Evolutionary conservation across 768 basidiomycete species (phyloP).

Genomic region (Mycena venus): DNA sequence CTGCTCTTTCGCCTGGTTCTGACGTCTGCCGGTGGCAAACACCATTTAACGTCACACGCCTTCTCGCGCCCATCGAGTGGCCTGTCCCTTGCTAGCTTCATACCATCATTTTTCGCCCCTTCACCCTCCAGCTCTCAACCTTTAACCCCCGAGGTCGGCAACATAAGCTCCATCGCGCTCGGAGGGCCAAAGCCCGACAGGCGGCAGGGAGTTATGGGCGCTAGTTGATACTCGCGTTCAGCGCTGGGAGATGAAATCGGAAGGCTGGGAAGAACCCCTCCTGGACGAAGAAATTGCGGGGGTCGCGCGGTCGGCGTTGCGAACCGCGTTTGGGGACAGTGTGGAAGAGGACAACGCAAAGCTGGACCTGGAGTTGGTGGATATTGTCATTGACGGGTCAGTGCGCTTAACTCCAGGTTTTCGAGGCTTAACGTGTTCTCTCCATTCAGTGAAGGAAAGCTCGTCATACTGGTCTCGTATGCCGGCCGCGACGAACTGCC

Average conservation of each 20-base stretch:
- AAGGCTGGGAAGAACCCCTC: conserved; percentile 78
- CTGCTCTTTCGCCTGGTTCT: conserved; percentile 74
- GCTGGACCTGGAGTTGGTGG: conserved; percentile 81
- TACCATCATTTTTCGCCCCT: conserved; percentile 56
- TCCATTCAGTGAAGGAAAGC: conserved; percentile 59
- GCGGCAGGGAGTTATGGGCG: conserved; percentile 74
- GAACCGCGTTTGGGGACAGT: conserved; percentile 52
- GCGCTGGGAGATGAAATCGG: conserved; percentile 75
- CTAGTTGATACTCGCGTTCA: conserved; percentile 78
- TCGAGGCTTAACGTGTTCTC: conserved; percentile 11
- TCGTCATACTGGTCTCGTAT: conserved; percentile 78
- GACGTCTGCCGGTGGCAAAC: conserved; percentile 77
- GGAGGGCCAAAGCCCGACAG: conserved; percentile 55
- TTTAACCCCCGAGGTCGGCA: conserved; percentile 63
- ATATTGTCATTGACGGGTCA: conserved; percentile 74
- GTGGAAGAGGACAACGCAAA: conserved; percentile 57
- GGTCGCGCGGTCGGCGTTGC: conserved; percentile 62
- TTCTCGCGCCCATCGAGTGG: conserved; percentile 70
- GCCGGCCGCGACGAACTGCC: conserved; percentile 66
- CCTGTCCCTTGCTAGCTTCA: conserved; percentile 58
- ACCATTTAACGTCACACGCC: conserved; percentile 67
- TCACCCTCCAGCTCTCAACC: conserved; percentile 57
- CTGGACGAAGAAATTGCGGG: conserved; percentile 69
- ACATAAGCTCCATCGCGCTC: conserved; percentile 74
- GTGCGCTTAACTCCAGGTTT: conserved; percentile 29